Evolutionary conservation across 129 eudicot species (phyloP).

Genomic region (Pulicaria dysenterica): DNA sequence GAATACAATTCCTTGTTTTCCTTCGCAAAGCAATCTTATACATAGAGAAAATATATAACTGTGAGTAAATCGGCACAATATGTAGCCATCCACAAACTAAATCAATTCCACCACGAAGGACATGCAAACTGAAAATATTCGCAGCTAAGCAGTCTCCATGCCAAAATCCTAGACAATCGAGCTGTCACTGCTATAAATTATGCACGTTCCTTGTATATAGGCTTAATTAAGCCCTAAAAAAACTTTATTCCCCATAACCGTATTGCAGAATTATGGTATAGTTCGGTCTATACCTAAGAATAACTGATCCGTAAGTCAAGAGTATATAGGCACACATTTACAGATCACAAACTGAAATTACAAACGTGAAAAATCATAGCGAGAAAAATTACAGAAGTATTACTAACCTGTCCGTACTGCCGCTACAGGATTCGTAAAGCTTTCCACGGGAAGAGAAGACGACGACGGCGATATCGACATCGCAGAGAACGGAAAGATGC

Average conservation of each 20-base stretch:
- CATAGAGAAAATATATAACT: not conserved
- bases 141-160: too few relatives aligned
- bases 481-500: constrained; percentile 70
- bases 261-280: not conserved
- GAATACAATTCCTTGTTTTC: too few relatives aligned
- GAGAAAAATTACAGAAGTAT: too few relatives aligned
- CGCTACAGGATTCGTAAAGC: constrained; percentile 74
- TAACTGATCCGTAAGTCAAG: not conserved
- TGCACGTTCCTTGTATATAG: not conserved
- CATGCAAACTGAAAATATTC: too few relatives aligned
- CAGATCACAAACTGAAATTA: not conserved
- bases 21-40: too few relatives aligned
- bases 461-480: constrained; percentile 62
- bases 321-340: not conserved
- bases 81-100: too few relatives aligned
- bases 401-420: constrained; percentile 20
- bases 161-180: too few relatives aligned
- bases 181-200: too few relatives aligned
- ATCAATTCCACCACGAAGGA: too few relatives aligned
- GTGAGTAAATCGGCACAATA: too few relatives aligned
- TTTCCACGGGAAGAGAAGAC: constrained; percentile 80
- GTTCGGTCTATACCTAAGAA: not conserved
- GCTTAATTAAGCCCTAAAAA: not conserved
- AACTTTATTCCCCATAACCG: not conserved
- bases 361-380: too few relatives aligned